Evolutionary conservation across 768 basidiomycete species (phyloP), one percentile per base, ranked within the genome.

Genomic region (Mycena venus): DNA sequence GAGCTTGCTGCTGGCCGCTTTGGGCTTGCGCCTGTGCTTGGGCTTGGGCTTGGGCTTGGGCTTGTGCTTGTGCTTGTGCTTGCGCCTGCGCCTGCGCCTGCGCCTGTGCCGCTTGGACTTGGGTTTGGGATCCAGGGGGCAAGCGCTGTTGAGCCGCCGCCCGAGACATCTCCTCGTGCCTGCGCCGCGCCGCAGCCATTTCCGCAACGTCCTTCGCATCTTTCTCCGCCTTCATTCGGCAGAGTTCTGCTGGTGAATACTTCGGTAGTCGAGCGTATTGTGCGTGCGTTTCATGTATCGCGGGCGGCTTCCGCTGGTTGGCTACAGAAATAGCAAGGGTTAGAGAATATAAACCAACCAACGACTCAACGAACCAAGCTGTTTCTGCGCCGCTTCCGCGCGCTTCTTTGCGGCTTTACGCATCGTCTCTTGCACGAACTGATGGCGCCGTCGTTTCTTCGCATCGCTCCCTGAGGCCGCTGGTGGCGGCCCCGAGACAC

Each of bases 231-330:
- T 97, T 98, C 86, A 93, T 89, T 60, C 94, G 91, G 77, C 93
- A 93, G 53, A 98, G 87, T 77, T 98, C 96, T 7, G 88, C 89
- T 10, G 97, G 96, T 0, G 93, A 92, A 42, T 90, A 85, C 74
- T 90, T 90, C 0, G 91, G 91, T 80, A 95, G 85, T 74, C 93
- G 94, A 67, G 86, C 90, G 80, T 92, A 95, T 70, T 94, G 92
- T 47, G 89, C 89, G 80, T 99, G 97, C 0, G 95, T 96, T 79
- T 99, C 97, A 79, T 99, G 97, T 42, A 93, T 85, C 61, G 91
- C 90, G 1, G 93, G 86, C 34, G 93, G 83, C 79, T 94, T 93
- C 68, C 94, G 90, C 78, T 93, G 91, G 71, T 88, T 91, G 70
- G 90, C 93, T 90, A 77, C 75, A 74, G 38, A n/a, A 75, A 66